A percentile compares a stretch with the other conserved stretches of the same genome.
These are phyloP conservation scores for Ophiostoma ips DNA, from an alignment of 2,329 filamentous ascomycete genomes.

Conservation along the genomic window DNA sequence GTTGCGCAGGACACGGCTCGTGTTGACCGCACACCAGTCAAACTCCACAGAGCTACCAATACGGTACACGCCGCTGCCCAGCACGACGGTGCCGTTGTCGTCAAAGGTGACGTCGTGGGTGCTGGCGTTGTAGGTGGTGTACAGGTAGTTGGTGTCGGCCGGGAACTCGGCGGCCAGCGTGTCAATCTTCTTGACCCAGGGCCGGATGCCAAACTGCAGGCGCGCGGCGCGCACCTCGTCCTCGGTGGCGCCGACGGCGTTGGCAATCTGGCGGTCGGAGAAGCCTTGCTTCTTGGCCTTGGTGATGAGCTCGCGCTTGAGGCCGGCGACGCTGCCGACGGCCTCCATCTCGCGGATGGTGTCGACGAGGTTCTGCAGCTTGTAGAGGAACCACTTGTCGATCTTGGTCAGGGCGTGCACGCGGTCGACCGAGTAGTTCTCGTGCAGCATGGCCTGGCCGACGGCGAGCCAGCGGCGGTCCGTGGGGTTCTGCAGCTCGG, in stretches of 20 bases:
- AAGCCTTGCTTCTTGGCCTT: conserved; percentile 97
- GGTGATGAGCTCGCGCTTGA: conserved; percentile 78
- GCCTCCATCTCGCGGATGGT: conserved; percentile 75
- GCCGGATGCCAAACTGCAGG: conserved; percentile 74
- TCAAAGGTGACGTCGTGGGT: conserved; percentile 89
- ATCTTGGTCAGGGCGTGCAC: conserved; percentile 95
- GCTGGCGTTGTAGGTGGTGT: conserved; percentile 94
- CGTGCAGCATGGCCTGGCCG: conserved; percentile 94
- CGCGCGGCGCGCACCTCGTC: conserved; percentile 77
- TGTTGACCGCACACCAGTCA: conserved; percentile 94
- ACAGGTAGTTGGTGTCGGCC: conserved; percentile 86
- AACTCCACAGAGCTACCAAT: conserved; percentile 98
- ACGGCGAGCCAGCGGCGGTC: conserved; percentile 96
- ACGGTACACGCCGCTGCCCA: conserved; percentile 92
- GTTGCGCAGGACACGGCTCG: conserved; percentile 64
- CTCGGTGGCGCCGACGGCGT: conserved; percentile 72
- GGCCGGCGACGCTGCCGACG: conserved; percentile 64
- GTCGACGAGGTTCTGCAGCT: conserved; percentile 93
- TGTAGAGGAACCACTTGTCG: conserved; percentile 98
- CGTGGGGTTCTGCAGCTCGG: conserved; percentile 79
- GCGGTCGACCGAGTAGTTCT: conserved; percentile 84
- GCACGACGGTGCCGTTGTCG: conserved; percentile 76
- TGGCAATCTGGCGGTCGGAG: conserved; percentile 88
- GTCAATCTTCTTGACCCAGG: conserved; percentile 98
- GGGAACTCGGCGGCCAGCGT: conserved; percentile 95